These are phyloP conservation scores for Populus tomentosa DNA, from an alignment of 441 rosid species.

Conservation along the genomic window DNA sequence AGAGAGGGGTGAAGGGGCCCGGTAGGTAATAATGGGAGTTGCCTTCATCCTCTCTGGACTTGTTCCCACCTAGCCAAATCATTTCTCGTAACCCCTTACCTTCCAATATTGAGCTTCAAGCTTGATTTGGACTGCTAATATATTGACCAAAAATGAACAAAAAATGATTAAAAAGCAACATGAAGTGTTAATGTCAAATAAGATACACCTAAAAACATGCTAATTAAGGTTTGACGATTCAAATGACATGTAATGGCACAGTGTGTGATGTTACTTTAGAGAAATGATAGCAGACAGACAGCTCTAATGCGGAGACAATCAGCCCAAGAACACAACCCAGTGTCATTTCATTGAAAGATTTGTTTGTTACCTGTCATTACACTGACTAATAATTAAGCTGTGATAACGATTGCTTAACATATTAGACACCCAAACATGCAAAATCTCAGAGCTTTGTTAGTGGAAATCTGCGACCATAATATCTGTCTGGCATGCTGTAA, in stretches of 20 bases:
- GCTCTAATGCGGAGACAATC: not conserved
- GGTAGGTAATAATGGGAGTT: constrained; percentile 37
- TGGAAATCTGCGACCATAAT: not conserved
- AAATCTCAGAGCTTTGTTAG: not conserved
- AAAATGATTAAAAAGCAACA: not conserved
- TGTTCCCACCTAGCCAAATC: constrained; percentile 36
- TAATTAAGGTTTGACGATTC: not conserved
- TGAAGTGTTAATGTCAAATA: too few species aligned
- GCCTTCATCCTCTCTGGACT: constrained; percentile 54
- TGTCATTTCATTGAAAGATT: constrained; percentile 7
- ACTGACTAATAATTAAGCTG: not conserved
- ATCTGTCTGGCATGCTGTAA: not conserved
- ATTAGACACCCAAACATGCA: not conserved
- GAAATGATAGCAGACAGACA: not conserved
- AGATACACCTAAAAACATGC: not conserved
- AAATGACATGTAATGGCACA: not conserved
- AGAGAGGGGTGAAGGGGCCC: constrained; percentile 22
- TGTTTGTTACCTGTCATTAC: not conserved
- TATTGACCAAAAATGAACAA: not conserved
- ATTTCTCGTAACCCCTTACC: constrained; percentile 6
- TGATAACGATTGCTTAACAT: not conserved
- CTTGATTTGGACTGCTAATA: constrained; percentile 6
- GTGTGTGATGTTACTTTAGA: too few species aligned
- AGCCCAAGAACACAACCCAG: not conserved
- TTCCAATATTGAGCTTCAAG: constrained; percentile 7